phyloP scores from a whole-genome alignment of 495 filamentous ascomycete species.

The Talaromyces trachyspermus region DNA sequence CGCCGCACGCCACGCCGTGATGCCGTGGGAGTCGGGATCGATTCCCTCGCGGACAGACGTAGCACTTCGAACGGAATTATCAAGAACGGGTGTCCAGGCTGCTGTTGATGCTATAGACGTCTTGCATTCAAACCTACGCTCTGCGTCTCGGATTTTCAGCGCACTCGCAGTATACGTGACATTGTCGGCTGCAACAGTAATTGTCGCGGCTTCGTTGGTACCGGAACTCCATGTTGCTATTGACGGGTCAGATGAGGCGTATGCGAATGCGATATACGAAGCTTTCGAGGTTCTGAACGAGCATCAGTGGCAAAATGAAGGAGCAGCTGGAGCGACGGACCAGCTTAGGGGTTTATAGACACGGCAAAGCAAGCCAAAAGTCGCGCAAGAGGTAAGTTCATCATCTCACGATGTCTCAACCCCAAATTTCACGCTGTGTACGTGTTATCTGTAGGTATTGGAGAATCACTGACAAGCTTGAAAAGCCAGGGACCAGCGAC shows the following conservation, averaged over 20 bases:
- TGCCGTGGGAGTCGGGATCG: background rate
- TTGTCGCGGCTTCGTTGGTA: background rate
- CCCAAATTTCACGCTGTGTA: too few species aligned
- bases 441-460: too few species aligned
- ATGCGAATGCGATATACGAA: background rate
- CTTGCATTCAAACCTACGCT: background rate
- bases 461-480: too few species aligned
- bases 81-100: background rate
- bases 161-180: background rate
- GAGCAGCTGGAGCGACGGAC: background rate
- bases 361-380: background rate
- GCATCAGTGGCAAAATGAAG: background rate
- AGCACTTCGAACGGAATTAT: background rate
- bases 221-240: background rate
- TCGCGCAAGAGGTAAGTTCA: background rate
- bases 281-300: background rate
- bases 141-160: background rate
- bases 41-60: background rate
- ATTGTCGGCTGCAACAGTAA: background rate
- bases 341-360: background rate
- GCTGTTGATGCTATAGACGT: background rate
- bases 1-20: background rate
- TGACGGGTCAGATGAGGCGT: background rate
- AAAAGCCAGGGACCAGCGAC: background rate
- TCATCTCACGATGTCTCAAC: background rate